Evolutionary conservation across 768 basidiomycete species (phyloP).

Genomic region (Hypholoma fasciculare): DNA sequence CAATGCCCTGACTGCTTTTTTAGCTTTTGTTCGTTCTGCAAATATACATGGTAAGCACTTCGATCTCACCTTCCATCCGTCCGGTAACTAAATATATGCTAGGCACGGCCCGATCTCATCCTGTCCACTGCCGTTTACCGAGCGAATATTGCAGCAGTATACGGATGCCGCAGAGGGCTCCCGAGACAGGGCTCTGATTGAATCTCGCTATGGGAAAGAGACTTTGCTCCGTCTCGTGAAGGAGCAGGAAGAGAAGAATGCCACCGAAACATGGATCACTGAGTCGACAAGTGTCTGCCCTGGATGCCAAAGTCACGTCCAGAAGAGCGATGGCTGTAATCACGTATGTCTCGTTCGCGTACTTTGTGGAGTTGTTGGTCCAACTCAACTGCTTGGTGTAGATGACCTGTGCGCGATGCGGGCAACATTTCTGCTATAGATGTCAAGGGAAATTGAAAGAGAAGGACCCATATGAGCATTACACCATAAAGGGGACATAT

Average conservation of each 20-base stretch:
- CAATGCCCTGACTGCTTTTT: slow-evolving; percentile 70
- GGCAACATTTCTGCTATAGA: slow-evolving; percentile 79
- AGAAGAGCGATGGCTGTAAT: slow-evolving; percentile 82
- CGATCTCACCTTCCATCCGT: background rate
- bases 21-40: slow-evolving; percentile 84
- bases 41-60: slow-evolving; percentile 65
- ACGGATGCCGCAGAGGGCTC: slow-evolving; percentile 55
- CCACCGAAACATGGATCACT: slow-evolving; percentile 73
- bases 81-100: background rate
- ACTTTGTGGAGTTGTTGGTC: background rate
- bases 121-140: slow-evolving; percentile 67
- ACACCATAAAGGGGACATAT: slow-evolving; percentile 43
- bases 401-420: slow-evolving; percentile 79
- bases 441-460: slow-evolving; percentile 58
- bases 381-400: slow-evolving; percentile 24
- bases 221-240: slow-evolving; percentile 62
- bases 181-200: slow-evolving; percentile 47
- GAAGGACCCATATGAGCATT: slow-evolving; percentile 66
- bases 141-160: slow-evolving; percentile 67
- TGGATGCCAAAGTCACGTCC: slow-evolving; percentile 69
- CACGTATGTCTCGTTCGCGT: slow-evolving; percentile 57
- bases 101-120: slow-evolving; percentile 39
- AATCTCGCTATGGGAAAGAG: slow-evolving; percentile 60
- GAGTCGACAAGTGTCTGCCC: slow-evolving; percentile 71
- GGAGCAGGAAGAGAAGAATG: slow-evolving; percentile 71